Base-by-base conservation (phyloP, 306 rosid genomes). In the Senna tora region DNA sequence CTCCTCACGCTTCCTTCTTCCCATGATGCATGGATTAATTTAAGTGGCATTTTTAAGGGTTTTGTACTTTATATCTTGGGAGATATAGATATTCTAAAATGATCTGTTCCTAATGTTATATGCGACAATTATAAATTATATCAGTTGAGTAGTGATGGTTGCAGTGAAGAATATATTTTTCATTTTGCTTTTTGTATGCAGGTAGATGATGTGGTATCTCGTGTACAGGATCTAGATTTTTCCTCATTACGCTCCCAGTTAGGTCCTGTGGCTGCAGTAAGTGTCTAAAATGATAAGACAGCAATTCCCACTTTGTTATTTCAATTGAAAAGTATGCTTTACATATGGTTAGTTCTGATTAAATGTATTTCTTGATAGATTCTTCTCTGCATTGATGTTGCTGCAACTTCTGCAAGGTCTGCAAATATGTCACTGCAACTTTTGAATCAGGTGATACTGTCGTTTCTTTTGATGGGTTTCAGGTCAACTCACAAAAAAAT, bases 381-480 rank as follows among this genome's bases (percentile, higher is more conserved):
- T 88, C 98, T 94, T 86, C 98, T 94, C 73, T 94, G 94, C 76
- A 86, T 91, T 63, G 98, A 94, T 66, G 87, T 87, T 76, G 98
- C 98, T 53, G 86, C 96, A 71, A 91, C 98, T 80, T 91, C 98
- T 69, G 94, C 97, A 9, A 83, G 82, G 85, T 84, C 92, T 65
- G 89, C 92, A 81, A 75, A 83, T 80, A 89, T 91, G 86, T 91
- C 98, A 63, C 90, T 81, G 69, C 91, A 89, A 75, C 96, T 94
- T 81, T 79, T 94, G 80, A 73, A 89, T 83, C 96, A 94, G 98
- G 98, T 82, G 86, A 82, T 74, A 55, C 82, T 69, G 67, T 83
- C 71, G 19, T 68, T 67, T 67, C 19, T 50, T 64, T 68, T 33
- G 21, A 58, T 73, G 17, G 55, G 69, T 61, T 36, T 22, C 45